Conservation (phyloP, 2,329 filamentous ascomycete species). For the Diaporthe sp. region DNA sequence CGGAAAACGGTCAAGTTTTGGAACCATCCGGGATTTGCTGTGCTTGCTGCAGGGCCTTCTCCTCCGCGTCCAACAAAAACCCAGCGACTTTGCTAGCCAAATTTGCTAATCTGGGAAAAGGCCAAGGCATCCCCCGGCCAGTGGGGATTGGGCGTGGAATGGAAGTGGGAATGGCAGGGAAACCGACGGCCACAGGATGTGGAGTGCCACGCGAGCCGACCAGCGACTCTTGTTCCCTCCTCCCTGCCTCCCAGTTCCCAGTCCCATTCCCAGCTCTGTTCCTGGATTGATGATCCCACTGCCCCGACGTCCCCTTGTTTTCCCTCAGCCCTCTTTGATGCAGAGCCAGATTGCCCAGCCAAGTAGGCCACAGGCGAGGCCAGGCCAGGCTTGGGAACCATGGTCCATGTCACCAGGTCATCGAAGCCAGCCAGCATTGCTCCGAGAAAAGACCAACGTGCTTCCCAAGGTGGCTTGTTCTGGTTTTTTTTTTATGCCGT, state of each 20-base stretch:
- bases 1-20: slow-evolving; percentile 15
- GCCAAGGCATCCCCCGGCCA: slow-evolving; percentile 32
- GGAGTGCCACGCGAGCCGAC: slow-evolving; percentile 41
- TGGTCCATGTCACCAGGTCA: background rate
- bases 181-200: slow-evolving; percentile 27
- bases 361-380: background rate
- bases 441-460: background rate
- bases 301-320: slow-evolving; percentile 20
- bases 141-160: slow-evolving; percentile 19
- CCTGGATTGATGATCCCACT: slow-evolving; percentile 30
- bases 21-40: background rate
- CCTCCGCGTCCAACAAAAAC: background rate
- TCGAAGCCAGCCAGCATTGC: background rate
- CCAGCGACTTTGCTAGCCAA: slow-evolving; percentile 21
- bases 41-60: background rate
- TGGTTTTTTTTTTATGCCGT: too few relatives aligned
- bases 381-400: background rate
- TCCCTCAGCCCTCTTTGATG: background rate
- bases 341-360: background rate
- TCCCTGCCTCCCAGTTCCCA: background rate
- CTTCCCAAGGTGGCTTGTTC: background rate
- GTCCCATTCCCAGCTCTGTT: slow-evolving; percentile 6
- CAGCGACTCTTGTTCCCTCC: background rate
- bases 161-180: slow-evolving; percentile 26
- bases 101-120: slow-evolving; percentile 42